Conservation (phyloP, 2,329 filamentous ascomycete species). For the Cladophialophora carrionii region DNA sequence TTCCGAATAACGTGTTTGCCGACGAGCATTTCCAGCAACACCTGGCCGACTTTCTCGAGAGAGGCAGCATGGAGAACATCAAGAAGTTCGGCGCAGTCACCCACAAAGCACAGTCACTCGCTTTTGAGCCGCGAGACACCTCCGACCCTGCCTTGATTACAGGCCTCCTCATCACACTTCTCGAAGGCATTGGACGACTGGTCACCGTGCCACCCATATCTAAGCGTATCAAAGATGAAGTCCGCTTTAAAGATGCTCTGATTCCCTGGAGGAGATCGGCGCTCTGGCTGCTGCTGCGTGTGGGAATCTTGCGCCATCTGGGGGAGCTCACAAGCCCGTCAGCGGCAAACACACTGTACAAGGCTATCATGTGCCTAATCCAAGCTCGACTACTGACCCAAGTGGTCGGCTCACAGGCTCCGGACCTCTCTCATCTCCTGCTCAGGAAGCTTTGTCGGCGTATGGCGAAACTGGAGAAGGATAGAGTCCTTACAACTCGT, state of each 20-base stretch:
- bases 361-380: constrained; percentile 58
- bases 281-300: constrained; percentile 65
- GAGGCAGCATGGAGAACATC: constrained; percentile 58
- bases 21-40: constrained; percentile 52
- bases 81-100: constrained; percentile 58
- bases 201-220: constrained; percentile 47
- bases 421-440: constrained; percentile 49
- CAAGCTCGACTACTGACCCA: constrained; percentile 55
- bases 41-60: constrained; percentile 59
- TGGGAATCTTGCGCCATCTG: constrained; percentile 60
- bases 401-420: constrained; percentile 37
- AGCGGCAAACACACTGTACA: constrained; percentile 58
- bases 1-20: constrained; percentile 49
- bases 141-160: constrained; percentile 61
- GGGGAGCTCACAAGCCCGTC: constrained; percentile 47
- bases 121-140: constrained; percentile 63
- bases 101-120: constrained; percentile 55
- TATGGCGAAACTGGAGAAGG: constrained; percentile 60
- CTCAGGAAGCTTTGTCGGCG: constrained; percentile 61
- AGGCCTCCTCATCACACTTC: constrained; percentile 62
- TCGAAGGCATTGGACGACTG: constrained; percentile 58
- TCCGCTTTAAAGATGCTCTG: constrained; percentile 52
- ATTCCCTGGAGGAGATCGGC: constrained; percentile 66
- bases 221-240: constrained; percentile 68
- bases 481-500: constrained; percentile 41